These are phyloP conservation scores for Lithohypha guttulata DNA, from an alignment of 2,329 filamentous ascomycete species.

Conservation along the genomic window DNA sequence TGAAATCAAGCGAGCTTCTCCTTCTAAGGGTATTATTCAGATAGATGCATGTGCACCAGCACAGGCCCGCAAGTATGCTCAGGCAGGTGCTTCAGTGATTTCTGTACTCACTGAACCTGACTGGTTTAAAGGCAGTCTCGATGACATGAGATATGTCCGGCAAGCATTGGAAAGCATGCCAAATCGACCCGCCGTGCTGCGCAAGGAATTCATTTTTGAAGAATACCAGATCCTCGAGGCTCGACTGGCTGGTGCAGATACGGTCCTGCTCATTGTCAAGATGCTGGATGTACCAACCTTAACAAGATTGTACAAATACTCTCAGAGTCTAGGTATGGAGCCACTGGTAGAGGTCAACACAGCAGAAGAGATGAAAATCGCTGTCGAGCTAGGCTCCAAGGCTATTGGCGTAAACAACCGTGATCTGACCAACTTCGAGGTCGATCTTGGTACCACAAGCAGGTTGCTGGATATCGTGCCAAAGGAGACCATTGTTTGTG, in stretches of 20 bases:
- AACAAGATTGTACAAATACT: constrained; percentile 75
- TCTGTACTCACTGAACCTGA: constrained; percentile 97
- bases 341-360: constrained; percentile 95
- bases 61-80: constrained; percentile 82
- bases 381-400: constrained; percentile 74
- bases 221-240: constrained; percentile 97
- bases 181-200: constrained; percentile 79
- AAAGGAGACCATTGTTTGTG: constrained; percentile 77
- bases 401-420: constrained; percentile 97
- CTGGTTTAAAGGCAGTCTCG: constrained; percentile 98
- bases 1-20: constrained; percentile 92
- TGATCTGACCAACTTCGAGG: constrained; percentile 91
- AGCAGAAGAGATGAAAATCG: constrained; percentile 79
- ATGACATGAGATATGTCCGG: constrained; percentile 78
- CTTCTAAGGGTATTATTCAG: constrained; percentile 90
- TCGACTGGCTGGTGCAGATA: constrained; percentile 83
- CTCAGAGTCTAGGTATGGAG: constrained; percentile 85
- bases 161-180: constrained; percentile 84
- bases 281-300: constrained; percentile 76
- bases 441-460: constrained; percentile 85
- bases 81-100: constrained; percentile 90
- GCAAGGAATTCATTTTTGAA: constrained; percentile 96
- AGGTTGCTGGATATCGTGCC: constrained; percentile 79
- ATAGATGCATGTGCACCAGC: constrained; percentile 76
- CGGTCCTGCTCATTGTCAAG: constrained; percentile 91